These are phyloP conservation scores for Penicillium subrubescens DNA, from an alignment of 495 filamentous ascomycete species.

Conservation along the genomic window DNA sequence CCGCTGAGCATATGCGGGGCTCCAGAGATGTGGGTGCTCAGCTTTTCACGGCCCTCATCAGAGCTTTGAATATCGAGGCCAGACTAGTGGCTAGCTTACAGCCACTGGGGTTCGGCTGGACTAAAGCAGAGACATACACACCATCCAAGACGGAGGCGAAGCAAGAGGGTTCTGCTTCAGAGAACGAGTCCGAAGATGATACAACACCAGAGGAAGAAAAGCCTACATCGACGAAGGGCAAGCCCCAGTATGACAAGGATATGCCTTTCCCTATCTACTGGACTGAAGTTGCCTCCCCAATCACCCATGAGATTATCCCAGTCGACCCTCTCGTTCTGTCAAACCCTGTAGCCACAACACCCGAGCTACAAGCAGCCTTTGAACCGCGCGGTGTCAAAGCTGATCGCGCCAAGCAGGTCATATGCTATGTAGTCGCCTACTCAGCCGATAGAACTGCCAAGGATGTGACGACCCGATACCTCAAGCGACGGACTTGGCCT, in stretches of 20 bases:
- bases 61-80: slow-evolving; percentile 78
- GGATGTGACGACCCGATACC: slow-evolving; percentile 91
- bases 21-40: slow-evolving; percentile 88
- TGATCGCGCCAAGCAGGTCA: slow-evolving; percentile 83
- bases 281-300: slow-evolving; percentile 83
- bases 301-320: slow-evolving; percentile 73
- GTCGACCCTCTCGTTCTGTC: slow-evolving; percentile 75
- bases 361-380: slow-evolving; percentile 72
- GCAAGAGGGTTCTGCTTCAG: slow-evolving; percentile 14
- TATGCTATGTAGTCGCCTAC: slow-evolving; percentile 88
- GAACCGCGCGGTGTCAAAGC: slow-evolving; percentile 82
- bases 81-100: slow-evolving; percentile 84
- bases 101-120: slow-evolving; percentile 89
- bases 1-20: slow-evolving; percentile 72
- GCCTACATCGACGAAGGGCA: slow-evolving; percentile 11
- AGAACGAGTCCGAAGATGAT: slow-evolving; percentile 21
- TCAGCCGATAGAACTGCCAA: slow-evolving; percentile 87
- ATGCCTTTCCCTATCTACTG: slow-evolving; percentile 88
- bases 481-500: slow-evolving; percentile 80
- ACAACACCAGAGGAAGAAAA: slow-evolving; percentile 10
- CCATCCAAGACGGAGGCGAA: slow-evolving; percentile 48
- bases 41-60: slow-evolving; percentile 86
- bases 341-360: slow-evolving; percentile 64
- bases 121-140: slow-evolving; percentile 67
- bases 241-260: slow-evolving; percentile 59